These are phyloP conservation scores for Gloeostereum incarnatum DNA, from an alignment of 768 basidiomycete genomes.

Conservation along the genomic window DNA sequence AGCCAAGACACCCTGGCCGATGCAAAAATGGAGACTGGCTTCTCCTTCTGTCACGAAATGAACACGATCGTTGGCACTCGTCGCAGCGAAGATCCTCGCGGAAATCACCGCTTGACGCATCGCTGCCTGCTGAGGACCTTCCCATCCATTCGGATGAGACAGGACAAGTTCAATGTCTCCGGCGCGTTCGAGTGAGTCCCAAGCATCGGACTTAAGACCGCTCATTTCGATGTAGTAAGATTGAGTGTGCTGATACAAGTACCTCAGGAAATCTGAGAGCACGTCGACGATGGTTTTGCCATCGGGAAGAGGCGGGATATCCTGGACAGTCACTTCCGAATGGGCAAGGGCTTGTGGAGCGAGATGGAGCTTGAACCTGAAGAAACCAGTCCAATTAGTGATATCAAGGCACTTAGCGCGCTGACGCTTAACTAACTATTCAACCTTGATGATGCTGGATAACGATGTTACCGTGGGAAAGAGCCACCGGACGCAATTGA, in stretches of 20 bases:
- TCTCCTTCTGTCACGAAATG: conserved; percentile 57
- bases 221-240: too few species aligned
- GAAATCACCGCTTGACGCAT: conserved; percentile 44
- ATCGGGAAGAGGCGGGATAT: conserved; percentile 32
- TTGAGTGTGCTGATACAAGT: conserved; percentile 33
- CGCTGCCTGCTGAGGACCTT: conserved; percentile 44
- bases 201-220: too few species aligned
- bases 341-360: conserved; percentile 16
- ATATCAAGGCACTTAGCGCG: conserved; percentile 16
- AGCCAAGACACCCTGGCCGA: conserved; percentile 37
- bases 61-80: conserved; percentile 31
- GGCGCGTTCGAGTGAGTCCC: conserved; percentile 31
- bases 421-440: conserved; percentile 35
- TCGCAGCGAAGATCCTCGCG: conserved; percentile 45
- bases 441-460: conserved; percentile 32
- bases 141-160: conserved; percentile 62
- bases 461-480: conserved; percentile 24
- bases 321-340: conserved; percentile 9
- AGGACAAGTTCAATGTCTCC: conserved; percentile 44
- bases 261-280: conserved; percentile 41
- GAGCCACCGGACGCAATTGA: too few species aligned
- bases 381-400: conserved; percentile 12
- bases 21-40: conserved; percentile 50
- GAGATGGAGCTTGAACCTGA: conserved; percentile 30
- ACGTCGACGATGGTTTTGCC: conserved; percentile 31